Percentiles rank a stretch among this genome's conserved stretches.
phyloP scores from a whole-genome alignment of 1,139 yeast species.

The Yamadazyma oceani region DNA sequence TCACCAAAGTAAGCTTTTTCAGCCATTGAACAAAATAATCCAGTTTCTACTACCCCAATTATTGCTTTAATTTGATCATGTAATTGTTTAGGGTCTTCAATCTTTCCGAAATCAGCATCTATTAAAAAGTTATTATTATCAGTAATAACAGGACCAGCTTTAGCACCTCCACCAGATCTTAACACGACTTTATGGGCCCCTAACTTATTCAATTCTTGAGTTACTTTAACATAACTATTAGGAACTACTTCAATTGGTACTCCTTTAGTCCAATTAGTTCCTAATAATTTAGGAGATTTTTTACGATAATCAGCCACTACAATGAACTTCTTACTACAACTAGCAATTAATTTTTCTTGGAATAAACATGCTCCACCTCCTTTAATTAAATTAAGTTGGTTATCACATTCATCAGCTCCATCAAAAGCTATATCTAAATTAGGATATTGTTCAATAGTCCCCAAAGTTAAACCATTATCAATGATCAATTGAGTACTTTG shows the following conservation, averaged over 20 bases:
- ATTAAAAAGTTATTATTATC: conserved; percentile 93
- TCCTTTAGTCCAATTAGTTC: conserved; percentile 84
- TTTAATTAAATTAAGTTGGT: conserved; percentile 76
- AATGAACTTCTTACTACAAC: conserved; percentile 71
- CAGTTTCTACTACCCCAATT: conserved; percentile 97
- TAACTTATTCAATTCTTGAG: conserved; percentile 55
- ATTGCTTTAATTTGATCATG: conserved; percentile 67
- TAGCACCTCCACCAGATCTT: conserved; percentile 86
- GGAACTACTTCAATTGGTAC: conserved; percentile 97
- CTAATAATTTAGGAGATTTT: conserved; percentile 62
- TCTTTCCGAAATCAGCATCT: conserved; percentile 89
- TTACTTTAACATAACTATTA: conserved; percentile 76
- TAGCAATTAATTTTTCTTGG: conserved; percentile 94
- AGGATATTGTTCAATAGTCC: conserved; percentile 79
- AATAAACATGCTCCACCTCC: conserved; percentile 99
- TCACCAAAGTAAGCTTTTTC: conserved; percentile 87
- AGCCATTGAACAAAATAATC: conserved; percentile 75
- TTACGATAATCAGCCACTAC: conserved; percentile 94
- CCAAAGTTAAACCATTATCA: conserved; percentile 75
- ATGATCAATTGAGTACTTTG: conserved; percentile 87
- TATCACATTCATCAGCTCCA: conserved; percentile 97
- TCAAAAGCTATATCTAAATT: conserved; percentile 90
- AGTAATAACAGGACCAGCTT: conserved; percentile 98
- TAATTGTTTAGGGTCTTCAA: conserved; percentile 58
- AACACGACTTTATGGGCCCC: conserved; percentile 69